Conservation (phyloP, 331 rosid genomes). For the Phaseolus coccineus region DNA sequence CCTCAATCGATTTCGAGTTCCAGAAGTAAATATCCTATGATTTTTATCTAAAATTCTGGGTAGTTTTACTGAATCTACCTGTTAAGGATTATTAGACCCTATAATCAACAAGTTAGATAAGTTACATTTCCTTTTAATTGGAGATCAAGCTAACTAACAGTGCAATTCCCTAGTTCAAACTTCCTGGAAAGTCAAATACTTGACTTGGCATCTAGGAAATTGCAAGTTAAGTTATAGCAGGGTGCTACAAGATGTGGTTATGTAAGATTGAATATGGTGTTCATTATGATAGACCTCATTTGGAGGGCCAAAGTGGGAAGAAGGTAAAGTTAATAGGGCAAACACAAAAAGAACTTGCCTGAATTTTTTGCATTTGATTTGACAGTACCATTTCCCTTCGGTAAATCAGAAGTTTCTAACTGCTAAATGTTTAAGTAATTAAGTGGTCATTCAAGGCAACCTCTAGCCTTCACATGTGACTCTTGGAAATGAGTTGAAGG, state of each 20-base stretch:
- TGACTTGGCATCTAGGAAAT: background rate
- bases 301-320: background rate
- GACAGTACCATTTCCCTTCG: background rate
- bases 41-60: no score
- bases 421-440: background rate
- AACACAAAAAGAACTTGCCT: background rate
- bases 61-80: no score
- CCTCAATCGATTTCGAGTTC: no score
- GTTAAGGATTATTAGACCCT: no score
- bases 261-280: background rate
- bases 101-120: no score
- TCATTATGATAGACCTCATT: background rate
- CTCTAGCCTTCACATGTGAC: background rate
- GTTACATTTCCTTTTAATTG: no score
- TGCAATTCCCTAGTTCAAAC: background rate
- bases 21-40: no score
- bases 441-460: background rate
- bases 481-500: background rate
- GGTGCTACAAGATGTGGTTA: constrained; percentile 2
- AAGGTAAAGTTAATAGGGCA: background rate
- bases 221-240: background rate
- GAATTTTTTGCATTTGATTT: background rate
- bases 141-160: no score
- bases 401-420: background rate
- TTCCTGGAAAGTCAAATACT: background rate